Percentiles rank a stretch among this genome's conserved stretches.
Evolutionary conservation across 495 filamentous ascomycete species (phyloP).

Genomic region (Friedmanniomyces endolithicus): DNA sequence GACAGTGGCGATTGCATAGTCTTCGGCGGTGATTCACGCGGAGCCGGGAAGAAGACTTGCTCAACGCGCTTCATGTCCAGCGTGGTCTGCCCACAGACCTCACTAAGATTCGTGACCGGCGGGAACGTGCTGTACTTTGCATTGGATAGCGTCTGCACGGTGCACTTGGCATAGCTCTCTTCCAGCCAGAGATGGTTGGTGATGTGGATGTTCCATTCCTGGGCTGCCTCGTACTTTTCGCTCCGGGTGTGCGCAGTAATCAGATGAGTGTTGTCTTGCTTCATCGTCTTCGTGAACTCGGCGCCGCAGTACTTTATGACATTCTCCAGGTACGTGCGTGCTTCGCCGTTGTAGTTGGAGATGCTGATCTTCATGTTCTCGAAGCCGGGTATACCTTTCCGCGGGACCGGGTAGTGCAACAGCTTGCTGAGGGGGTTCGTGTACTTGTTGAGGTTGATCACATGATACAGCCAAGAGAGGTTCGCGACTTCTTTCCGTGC

Average conservation of each 20-base stretch:
- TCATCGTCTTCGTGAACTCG: slow-evolving; percentile 67
- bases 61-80: slow-evolving; percentile 47
- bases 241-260: slow-evolving; percentile 78
- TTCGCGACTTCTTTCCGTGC: slow-evolving; percentile 74
- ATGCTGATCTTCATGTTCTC: slow-evolving; percentile 63
- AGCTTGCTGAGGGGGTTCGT: slow-evolving; percentile 67
- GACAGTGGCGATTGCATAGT: neutral
- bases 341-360: slow-evolving; percentile 93
- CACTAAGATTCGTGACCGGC: slow-evolving; percentile 74
- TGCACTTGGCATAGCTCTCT: slow-evolving; percentile 85
- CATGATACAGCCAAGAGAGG: slow-evolving; percentile 80
- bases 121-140: slow-evolving; percentile 73
- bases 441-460: slow-evolving; percentile 81
- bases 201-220: slow-evolving; percentile 81
- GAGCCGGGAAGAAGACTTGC: slow-evolving; percentile 39
- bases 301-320: slow-evolving; percentile 71
- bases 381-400: slow-evolving; percentile 66
- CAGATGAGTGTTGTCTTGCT: slow-evolving; percentile 85
- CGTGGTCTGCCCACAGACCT: slow-evolving; percentile 77
- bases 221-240: slow-evolving; percentile 83
- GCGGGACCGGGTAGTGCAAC: slow-evolving; percentile 78
- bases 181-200: slow-evolving; percentile 96
- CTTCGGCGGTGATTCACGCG: slow-evolving; percentile 9
- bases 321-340: slow-evolving; percentile 85
- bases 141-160: slow-evolving; percentile 52